Evolutionary conservation across 1,284 basidiomycete species (phyloP).

Genomic region (Cryptococcus deneoformans): DNA sequence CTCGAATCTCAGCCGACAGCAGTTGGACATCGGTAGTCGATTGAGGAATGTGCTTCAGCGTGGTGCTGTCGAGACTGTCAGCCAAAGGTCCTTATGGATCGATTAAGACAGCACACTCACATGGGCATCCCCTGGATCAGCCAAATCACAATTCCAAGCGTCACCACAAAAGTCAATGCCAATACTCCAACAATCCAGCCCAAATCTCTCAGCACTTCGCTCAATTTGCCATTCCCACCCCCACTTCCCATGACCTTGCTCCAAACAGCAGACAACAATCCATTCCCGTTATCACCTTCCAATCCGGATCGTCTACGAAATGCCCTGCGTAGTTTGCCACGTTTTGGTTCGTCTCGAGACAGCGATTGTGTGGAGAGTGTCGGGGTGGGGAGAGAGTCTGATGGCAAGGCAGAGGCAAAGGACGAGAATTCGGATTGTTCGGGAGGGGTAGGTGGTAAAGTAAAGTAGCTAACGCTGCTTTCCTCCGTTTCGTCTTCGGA

Average conservation of each 20-base stretch:
- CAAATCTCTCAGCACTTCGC: constrained; percentile 41
- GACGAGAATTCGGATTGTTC: constrained; percentile 14
- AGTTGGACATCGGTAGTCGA: constrained; percentile 49
- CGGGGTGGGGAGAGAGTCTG: constrained; percentile 43
- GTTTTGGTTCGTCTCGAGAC: constrained; percentile 19
- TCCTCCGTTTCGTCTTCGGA: constrained; percentile 25
- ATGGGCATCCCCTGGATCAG: constrained; percentile 46
- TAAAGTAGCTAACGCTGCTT: constrained; percentile 28
- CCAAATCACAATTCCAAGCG: constrained; percentile 39
- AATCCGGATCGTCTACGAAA: constrained; percentile 1
- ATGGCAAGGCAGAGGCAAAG: background rate
- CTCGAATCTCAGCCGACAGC: constrained; percentile 45
- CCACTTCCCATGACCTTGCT: constrained; percentile 10
- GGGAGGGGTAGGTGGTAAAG: constrained; percentile 34
- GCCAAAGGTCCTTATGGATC: background rate
- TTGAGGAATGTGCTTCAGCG: constrained; percentile 46
- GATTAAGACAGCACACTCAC: constrained; percentile 27
- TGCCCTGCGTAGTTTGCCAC: constrained; percentile 6
- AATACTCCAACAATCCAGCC: constrained; percentile 47
- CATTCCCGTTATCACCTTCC: constrained; percentile 8
- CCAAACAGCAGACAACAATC: constrained; percentile 19
- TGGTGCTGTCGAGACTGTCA: constrained; percentile 22
- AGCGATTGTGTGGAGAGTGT: constrained; percentile 43
- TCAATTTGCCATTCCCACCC: constrained; percentile 38
- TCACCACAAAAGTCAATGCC: constrained; percentile 41